These are phyloP conservation scores for Aspergillus fructus DNA, from an alignment of 2,329 filamentous ascomycete species.

Conservation along the genomic window DNA sequence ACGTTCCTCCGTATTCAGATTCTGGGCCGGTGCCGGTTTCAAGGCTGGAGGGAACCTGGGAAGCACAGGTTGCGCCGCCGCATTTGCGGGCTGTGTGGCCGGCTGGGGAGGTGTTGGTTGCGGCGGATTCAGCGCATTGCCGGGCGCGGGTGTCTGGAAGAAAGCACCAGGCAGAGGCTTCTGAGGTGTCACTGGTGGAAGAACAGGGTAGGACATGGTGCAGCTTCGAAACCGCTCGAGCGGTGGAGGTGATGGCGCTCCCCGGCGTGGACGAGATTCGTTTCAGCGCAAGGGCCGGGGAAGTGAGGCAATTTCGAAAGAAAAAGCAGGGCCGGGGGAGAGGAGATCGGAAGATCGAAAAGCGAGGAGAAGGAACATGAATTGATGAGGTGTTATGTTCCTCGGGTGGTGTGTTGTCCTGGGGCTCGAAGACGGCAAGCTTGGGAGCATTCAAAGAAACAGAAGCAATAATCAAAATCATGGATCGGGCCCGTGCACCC, in stretches of 20 bases:
- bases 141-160: slow-evolving; percentile 41
- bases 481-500: too few species aligned
- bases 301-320: slow-evolving; percentile 7
- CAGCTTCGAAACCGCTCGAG: slow-evolving; percentile 14
- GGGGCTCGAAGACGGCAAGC: slow-evolving; percentile 14
- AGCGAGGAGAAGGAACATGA: slow-evolving; percentile 15
- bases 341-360: slow-evolving; percentile 8
- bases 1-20: slow-evolving; percentile 70
- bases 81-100: slow-evolving; percentile 28
- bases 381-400: slow-evolving; percentile 19
- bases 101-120: slow-evolving; percentile 32
- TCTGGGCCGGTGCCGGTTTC: slow-evolving; percentile 46
- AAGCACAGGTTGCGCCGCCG: slow-evolving; percentile 32
- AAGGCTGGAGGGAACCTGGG: slow-evolving; percentile 38
- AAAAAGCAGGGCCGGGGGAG: slow-evolving; percentile 17
- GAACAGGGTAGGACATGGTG: slow-evolving; percentile 45
- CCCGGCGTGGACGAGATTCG: slow-evolving; percentile 22
- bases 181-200: slow-evolving; percentile 38
- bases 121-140: slow-evolving; percentile 34
- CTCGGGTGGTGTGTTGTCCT: slow-evolving; percentile 12
- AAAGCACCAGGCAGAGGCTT: slow-evolving; percentile 43
- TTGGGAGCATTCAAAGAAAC: slow-evolving; percentile 2
- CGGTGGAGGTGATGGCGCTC: slow-evolving; percentile 21
- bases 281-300: slow-evolving; percentile 18
- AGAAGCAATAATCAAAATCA: slow-evolving; percentile 7